These are phyloP conservation scores for Periconia digitata DNA, from an alignment of 2,329 filamentous ascomycete species.

Conservation along the genomic window DNA sequence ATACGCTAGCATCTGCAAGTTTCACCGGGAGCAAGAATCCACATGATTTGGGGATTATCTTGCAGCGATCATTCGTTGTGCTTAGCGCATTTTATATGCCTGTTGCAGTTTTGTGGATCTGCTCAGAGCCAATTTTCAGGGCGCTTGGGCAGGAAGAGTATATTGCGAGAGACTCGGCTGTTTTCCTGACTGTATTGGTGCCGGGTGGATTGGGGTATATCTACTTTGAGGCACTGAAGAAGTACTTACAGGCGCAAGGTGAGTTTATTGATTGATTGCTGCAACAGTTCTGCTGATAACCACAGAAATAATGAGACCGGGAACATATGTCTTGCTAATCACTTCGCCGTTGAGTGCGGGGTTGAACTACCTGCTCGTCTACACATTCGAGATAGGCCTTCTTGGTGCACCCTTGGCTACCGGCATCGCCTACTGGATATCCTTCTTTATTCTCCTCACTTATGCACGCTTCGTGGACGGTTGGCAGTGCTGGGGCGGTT, in stretches of 20 bases:
- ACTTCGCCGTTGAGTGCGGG: constrained; percentile 62
- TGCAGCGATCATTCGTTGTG: constrained; percentile 76
- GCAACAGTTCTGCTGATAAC: constrained; percentile 8
- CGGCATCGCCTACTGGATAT: constrained; percentile 82
- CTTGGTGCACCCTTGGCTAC: constrained; percentile 81
- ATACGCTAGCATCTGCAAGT: constrained; percentile 79
- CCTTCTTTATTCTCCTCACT: constrained; percentile 72
- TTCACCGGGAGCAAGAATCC: constrained; percentile 82
- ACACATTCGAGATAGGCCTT: constrained; percentile 69
- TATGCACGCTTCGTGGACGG: constrained; percentile 73
- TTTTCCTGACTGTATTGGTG: constrained; percentile 71
- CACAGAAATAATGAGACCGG: constrained; percentile 63
- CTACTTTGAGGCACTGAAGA: constrained; percentile 78
- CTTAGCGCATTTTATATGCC: constrained; percentile 72
- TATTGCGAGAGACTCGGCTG: constrained; percentile 71
- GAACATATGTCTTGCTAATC: constrained; percentile 64
- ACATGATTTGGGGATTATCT: constrained; percentile 73
- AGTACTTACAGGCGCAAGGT: constrained; percentile 61
- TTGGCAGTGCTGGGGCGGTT: constrained; percentile 78
- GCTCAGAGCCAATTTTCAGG: constrained; percentile 72
- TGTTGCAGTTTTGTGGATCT: constrained; percentile 73
- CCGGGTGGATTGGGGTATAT: constrained; percentile 85
- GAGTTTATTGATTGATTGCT: constrained; percentile 12
- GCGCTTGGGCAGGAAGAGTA: constrained; percentile 76
- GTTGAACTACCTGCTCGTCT: constrained; percentile 69